Conservation (phyloP, 2,329 filamentous ascomycete species). For the Aspergillaceae sp. region DNA sequence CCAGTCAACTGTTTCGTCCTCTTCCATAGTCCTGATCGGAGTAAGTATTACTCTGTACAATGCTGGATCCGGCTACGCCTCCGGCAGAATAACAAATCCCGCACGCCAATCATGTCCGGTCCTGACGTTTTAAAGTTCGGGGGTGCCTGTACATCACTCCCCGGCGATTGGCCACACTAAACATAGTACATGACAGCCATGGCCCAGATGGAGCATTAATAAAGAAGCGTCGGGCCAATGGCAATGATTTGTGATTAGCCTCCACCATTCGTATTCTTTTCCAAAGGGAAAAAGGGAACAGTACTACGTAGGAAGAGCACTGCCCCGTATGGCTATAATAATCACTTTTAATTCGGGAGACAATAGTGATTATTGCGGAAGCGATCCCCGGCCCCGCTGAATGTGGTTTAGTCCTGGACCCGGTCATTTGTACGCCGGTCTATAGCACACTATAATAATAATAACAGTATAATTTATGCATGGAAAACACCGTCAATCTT, state of each 20-base stretch:
- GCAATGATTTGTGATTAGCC: too few relatives aligned
- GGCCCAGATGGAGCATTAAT: not conserved
- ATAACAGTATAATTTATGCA: not conserved
- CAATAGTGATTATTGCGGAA: too few relatives aligned
- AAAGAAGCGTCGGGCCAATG: not conserved
- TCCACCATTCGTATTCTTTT: too few relatives aligned
- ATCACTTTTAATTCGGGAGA: too few relatives aligned
- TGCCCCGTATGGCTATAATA: too few relatives aligned
- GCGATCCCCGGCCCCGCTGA: not conserved
- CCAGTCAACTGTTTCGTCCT: too few relatives aligned
- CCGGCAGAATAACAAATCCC: not conserved
- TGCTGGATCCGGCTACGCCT: not conserved
- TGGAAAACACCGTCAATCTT: not conserved
- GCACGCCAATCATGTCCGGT: not conserved
- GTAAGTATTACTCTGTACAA: not conserved
- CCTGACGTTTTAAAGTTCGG: not conserved
- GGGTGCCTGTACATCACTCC: constrained; percentile 1
- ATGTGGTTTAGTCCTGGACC: not conserved
- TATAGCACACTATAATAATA: too few relatives aligned
- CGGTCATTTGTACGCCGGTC: too few relatives aligned
- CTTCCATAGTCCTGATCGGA: too few relatives aligned
- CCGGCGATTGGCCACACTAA: constrained; percentile 12
- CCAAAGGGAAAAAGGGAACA: too few relatives aligned
- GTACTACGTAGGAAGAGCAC: too few relatives aligned
- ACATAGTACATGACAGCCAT: constrained; percentile 13